These are phyloP conservation scores for Rostrohypoxylon terebratum DNA, from an alignment of 495 filamentous ascomycete genomes.

Conservation along the genomic window DNA sequence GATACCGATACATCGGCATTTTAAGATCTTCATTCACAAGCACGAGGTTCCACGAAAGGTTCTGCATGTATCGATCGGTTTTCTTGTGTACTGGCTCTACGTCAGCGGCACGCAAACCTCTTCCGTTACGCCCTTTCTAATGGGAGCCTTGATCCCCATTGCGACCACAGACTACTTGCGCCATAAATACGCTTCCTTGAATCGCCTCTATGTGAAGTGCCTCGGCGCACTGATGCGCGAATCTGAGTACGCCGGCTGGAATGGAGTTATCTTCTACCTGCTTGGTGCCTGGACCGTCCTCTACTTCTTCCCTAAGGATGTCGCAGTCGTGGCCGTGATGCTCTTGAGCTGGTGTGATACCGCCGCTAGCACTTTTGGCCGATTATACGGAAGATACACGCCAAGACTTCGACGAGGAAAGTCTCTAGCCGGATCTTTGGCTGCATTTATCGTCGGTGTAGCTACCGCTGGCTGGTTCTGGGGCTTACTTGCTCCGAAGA, in stretches of 20 bases:
- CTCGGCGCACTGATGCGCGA: slow-evolving; percentile 96
- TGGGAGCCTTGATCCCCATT: slow-evolving; percentile 88
- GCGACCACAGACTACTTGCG: slow-evolving; percentile 83
- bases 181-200: slow-evolving; percentile 82
- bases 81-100: slow-evolving; percentile 88
- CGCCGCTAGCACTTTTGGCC: slow-evolving; percentile 91
- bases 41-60: slow-evolving; percentile 82
- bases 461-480: slow-evolving; percentile 86
- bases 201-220: slow-evolving; percentile 84
- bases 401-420: slow-evolving; percentile 86
- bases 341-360: slow-evolving; percentile 98
- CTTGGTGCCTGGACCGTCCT: slow-evolving; percentile 88
- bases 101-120: slow-evolving; percentile 75
- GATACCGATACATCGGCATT: slow-evolving; percentile 90
- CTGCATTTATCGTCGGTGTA: slow-evolving; percentile 84
- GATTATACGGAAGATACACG: slow-evolving; percentile 88
- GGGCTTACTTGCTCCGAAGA: slow-evolving; percentile 81
- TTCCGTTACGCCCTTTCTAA: slow-evolving; percentile 83
- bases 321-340: slow-evolving; percentile 88
- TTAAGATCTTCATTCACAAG: slow-evolving; percentile 77
- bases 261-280: slow-evolving; percentile 97
- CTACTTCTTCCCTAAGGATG: slow-evolving; percentile 90
- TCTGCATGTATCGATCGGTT: slow-evolving; percentile 94
- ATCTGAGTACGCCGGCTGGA: slow-evolving; percentile 90
- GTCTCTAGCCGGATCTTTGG: slow-evolving; percentile 87